Conservation (phyloP, 768 basidiomycete genomes). For the Hortiboletus flavorubellus region DNA sequence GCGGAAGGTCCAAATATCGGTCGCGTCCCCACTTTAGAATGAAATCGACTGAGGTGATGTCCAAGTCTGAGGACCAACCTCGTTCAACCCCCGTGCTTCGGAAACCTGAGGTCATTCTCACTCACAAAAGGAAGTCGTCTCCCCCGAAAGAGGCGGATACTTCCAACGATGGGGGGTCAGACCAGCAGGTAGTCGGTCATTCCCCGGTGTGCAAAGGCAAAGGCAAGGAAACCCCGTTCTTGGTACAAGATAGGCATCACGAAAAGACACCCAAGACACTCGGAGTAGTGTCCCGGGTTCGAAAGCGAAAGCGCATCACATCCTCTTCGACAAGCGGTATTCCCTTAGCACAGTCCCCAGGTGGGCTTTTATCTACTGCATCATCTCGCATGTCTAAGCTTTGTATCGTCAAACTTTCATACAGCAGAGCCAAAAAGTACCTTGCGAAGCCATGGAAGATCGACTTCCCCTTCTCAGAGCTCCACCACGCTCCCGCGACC, state of each 20-base stretch:
- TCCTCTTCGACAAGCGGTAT: conserved; percentile 15
- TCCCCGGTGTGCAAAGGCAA: conserved; percentile 13
- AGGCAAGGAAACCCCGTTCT: conserved; percentile 11
- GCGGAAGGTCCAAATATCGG: conserved; percentile 14
- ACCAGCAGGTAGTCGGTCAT: neutral
- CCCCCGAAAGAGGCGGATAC: neutral
- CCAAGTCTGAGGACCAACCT: conserved; percentile 3
- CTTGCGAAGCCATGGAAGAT: conserved; percentile 6
- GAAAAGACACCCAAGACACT: conserved; percentile 14
- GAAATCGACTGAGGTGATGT: neutral
- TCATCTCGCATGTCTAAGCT: conserved; percentile 6
- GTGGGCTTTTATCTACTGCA: conserved; percentile 16
- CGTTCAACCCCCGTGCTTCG: neutral
- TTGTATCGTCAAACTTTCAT: conserved; percentile 3
- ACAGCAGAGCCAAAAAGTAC: conserved; percentile 4
- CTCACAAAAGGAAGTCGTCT: conserved; percentile 4
- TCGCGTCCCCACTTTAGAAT: conserved; percentile 1
- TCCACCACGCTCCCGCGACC: neutral
- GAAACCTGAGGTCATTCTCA: conserved; percentile 12
- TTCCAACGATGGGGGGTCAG: neutral
- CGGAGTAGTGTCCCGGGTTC: conserved; percentile 8
- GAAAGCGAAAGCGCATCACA: conserved; percentile 24
- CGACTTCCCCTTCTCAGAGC: conserved; percentile 10
- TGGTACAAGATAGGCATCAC: neutral
- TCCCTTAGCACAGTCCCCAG: conserved; percentile 13